These are phyloP conservation scores for Russula abietina DNA, from an alignment of 768 basidiomycete genomes.

Conservation along the genomic window DNA sequence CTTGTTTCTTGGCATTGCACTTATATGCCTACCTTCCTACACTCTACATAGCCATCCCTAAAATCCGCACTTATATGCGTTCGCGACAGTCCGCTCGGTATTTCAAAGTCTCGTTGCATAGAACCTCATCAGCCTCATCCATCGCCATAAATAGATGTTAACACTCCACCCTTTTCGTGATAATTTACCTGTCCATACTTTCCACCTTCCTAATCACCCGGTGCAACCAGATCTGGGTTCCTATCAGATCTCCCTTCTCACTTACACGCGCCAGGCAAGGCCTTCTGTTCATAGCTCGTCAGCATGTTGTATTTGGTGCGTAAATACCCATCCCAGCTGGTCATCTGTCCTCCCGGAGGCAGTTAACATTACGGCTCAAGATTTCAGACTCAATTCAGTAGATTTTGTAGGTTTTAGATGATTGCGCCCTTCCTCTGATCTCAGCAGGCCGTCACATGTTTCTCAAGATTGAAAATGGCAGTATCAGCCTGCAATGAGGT, in stretches of 20 bases:
- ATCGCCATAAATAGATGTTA: slow-evolving; percentile 10
- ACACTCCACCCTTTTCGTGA: slow-evolving; percentile 11
- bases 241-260: not conserved
- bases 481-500: not conserved
- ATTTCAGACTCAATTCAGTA: not conserved
- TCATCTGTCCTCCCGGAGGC: not conserved
- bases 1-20: not conserved
- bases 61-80: slow-evolving; percentile 1
- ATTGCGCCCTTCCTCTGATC: not conserved
- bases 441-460: not conserved
- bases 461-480: not conserved
- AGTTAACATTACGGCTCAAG: not conserved
- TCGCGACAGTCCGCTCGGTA: not conserved
- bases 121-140: not conserved
- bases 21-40: not conserved
- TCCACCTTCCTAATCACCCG: not conserved
- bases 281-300: too few relatives aligned
- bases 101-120: slow-evolving; percentile 9
- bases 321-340: not conserved
- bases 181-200: slow-evolving; percentile 18
- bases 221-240: not conserved
- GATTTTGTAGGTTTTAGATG: not conserved
- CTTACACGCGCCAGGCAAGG: not conserved
- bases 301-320: slow-evolving; percentile 11
- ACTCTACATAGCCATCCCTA: not conserved